These are phyloP conservation scores for Hirschfeldia incana DNA, from an alignment of 345 rosid species.

Conservation along the genomic window DNA sequence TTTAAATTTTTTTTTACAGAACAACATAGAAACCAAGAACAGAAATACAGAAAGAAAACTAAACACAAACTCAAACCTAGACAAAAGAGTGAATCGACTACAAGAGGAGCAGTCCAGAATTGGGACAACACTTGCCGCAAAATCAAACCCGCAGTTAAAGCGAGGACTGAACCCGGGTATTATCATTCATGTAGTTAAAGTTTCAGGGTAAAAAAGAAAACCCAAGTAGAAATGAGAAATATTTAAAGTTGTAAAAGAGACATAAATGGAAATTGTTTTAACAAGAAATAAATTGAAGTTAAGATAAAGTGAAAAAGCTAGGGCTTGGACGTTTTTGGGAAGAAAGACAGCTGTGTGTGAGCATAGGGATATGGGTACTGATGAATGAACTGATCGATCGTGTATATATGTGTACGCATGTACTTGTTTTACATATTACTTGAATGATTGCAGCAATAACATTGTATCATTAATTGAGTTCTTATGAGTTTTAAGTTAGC, in stretches of 20 bases:
- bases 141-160: too few relatives aligned
- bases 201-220: slow-evolving; percentile 10
- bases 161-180: too few relatives aligned
- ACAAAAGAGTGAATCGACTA: too few relatives aligned
- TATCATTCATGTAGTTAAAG: slow-evolving; percentile 21
- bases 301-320: slow-evolving; percentile 34
- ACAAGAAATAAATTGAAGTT: slow-evolving; percentile 15
- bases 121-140: too few relatives aligned
- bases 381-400: slow-evolving; percentile 14
- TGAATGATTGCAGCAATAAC: not conserved
- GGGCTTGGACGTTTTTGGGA: slow-evolving; percentile 41
- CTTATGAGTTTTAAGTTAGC: not conserved
- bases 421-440: not conserved
- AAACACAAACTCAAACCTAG: too few relatives aligned
- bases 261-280: not conserved
- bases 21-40: too few relatives aligned
- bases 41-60: too few relatives aligned
- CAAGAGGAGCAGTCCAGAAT: too few relatives aligned
- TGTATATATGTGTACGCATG: not conserved
- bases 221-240: slow-evolving; percentile 7
- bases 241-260: not conserved
- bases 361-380: slow-evolving; percentile 30
- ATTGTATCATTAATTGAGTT: not conserved
- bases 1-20: too few relatives aligned
- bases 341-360: slow-evolving; percentile 27